Evolutionary conservation across 768 basidiomycete genomes (phyloP), one percentile per base, ranked within the genome.

Genomic region (Tricholomella constricta): DNA sequence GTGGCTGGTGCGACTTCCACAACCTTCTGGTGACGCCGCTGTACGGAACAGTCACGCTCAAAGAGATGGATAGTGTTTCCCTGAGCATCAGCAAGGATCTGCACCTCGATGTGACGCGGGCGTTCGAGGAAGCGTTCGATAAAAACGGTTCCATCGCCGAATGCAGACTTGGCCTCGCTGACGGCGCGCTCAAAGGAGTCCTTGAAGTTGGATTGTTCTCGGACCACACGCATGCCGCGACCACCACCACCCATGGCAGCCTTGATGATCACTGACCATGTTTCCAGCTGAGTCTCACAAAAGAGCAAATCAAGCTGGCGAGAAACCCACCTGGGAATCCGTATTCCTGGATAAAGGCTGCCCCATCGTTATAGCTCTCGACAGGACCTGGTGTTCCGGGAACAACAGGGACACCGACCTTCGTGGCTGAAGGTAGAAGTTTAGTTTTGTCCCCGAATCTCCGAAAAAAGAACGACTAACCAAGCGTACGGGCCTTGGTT

Each of bases 161-260:
- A 99, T 15, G 97, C 94, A 45, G 92, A 83, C 72, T 88, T 98
- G 56, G 97, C 97, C 70, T 99, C 97, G 62, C 84, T 86, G 56
- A 94, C 93, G 12, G 97, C 96, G 53, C 94, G 89, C 65, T 93
- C 82, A 69, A 98, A 98, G 6, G 89, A 78, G 51, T 82, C 77
- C 74, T 93, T 81, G 80, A 98, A 98, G 61, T 93, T 89, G 26
- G 87, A 86, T 69, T 95, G 89, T 65, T 94, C 92, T 57, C 93
- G 86, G 29, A 99, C 97, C 51, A 99, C 96, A 64, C 97, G 91
- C 97, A 98, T 99, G 55, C 97, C 97, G 62, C 96, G 92, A 48
- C 97, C 97, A 62, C 96, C 96, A 53, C 95, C 96, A 53, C 96
- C 96, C 91, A 97, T 95, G 8, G 96, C 96, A 34, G 97, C 97